Evolutionary conservation across 371 early-diverging fungal genomes (phyloP).

Genomic region (Umbelopsis sp.): DNA sequence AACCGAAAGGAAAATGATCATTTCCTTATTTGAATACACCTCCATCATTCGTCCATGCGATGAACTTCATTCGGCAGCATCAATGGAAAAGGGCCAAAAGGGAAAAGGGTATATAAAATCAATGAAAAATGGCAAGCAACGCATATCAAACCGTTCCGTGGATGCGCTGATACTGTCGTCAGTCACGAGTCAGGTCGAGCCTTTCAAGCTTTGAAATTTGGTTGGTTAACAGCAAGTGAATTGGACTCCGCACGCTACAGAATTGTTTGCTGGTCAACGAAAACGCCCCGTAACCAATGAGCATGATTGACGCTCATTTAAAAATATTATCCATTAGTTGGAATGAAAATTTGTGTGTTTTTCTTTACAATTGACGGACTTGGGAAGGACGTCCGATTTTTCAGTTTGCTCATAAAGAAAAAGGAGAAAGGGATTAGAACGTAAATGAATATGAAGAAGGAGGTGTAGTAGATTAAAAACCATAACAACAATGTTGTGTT

Average conservation of each 20-base stretch:
- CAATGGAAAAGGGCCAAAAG: too few species aligned
- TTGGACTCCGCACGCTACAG: background rate
- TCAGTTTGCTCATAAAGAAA: background rate
- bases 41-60: background rate
- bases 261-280: background rate
- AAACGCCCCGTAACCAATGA: background rate
- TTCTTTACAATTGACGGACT: background rate
- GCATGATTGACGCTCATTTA: slow-evolving; percentile 2
- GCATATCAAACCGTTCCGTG: too few species aligned
- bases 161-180: too few species aligned
- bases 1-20: background rate
- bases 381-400: background rate
- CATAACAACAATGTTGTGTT: background rate
- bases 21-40: background rate
- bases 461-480: background rate
- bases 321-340: background rate
- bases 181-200: too few species aligned
- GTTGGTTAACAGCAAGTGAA: background rate
- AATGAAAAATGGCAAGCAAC: too few species aligned
- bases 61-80: background rate
- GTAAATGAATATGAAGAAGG: background rate
- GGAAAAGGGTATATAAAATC: too few species aligned
- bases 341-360: background rate
- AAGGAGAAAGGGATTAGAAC: background rate
- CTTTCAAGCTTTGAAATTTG: too few species aligned